Evolutionary conservation across 305 asterid genomes (phyloP).

Genomic region (Coffea humblotiana): DNA sequence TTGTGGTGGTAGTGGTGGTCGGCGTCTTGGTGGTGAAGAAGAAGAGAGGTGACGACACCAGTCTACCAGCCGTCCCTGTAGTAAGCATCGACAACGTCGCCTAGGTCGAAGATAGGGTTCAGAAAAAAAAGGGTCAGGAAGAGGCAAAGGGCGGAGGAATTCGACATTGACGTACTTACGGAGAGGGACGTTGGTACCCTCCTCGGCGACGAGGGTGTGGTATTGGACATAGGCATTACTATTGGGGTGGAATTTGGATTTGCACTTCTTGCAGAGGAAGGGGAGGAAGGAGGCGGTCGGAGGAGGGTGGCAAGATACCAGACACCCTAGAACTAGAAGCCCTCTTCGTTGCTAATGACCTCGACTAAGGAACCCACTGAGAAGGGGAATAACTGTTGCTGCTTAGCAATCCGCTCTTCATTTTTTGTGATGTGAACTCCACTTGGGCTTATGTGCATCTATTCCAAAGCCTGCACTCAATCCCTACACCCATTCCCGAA

Average conservation of each 20-base stretch:
- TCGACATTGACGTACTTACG: constrained; percentile 35
- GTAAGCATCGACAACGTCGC: constrained; percentile 65
- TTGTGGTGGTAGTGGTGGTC: background rate
- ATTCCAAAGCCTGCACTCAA: too few relatives aligned
- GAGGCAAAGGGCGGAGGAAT: constrained; percentile 54
- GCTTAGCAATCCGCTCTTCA: too few relatives aligned
- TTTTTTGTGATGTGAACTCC: too few relatives aligned
- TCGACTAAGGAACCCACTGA: constrained; percentile 39
- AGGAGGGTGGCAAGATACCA: constrained; percentile 53
- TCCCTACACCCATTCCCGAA: too few relatives aligned
- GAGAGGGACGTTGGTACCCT: constrained; percentile 37
- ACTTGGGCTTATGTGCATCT: too few relatives aligned
- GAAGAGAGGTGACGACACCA: constrained; percentile 37
- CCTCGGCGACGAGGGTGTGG: constrained; percentile 38
- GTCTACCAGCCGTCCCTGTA: constrained; percentile 78
- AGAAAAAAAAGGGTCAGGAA: constrained; percentile 9
- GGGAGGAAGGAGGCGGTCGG: background rate
- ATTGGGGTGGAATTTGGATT: constrained; percentile 3
- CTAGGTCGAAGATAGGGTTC: constrained; percentile 27
- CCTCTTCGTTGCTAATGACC: constrained; percentile 56
- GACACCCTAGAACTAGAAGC: constrained; percentile 31
- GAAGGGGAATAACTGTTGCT: background rate
- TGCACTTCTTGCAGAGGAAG: background rate
- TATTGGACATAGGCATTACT: constrained; percentile 43
- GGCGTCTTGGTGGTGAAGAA: constrained; percentile 14